These are phyloP conservation scores for Anthracocystis panici-leucophaei DNA, from an alignment of 1,284 basidiomycete genomes.

Conservation along the genomic window DNA sequence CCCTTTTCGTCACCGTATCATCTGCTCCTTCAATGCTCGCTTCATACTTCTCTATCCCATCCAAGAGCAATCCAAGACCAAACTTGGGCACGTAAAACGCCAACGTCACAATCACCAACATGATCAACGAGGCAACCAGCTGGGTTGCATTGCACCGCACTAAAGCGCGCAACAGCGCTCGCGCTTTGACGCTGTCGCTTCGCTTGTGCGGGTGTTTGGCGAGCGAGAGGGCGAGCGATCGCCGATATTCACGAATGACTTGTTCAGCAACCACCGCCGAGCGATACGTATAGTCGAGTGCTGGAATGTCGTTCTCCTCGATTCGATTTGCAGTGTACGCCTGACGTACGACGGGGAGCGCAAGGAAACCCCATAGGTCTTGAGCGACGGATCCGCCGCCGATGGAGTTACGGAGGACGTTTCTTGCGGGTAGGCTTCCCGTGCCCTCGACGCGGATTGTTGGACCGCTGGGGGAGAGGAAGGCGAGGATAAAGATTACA, in stretches of 20 bases:
- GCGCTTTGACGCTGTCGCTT: conserved; percentile 10
- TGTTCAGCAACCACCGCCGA: conserved; percentile 26
- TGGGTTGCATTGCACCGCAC: conserved; percentile 22
- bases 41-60: conserved; percentile 30
- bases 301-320: conserved; percentile 28
- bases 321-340: conserved; percentile 9
- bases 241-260: conserved; percentile 31
- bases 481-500: conserved; percentile 8
- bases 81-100: conserved; percentile 40
- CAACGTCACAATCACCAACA: conserved; percentile 31
- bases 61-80: conserved; percentile 23
- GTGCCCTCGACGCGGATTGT: conserved; percentile 11
- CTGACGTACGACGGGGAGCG: conserved; percentile 16
- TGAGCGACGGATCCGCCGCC: conserved; percentile 32
- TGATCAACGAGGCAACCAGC: background rate
- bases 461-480: conserved; percentile 19
- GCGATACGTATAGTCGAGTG: conserved; percentile 24
- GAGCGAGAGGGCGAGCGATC: conserved; percentile 10
- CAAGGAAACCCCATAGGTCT: conserved; percentile 17
- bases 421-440: background rate
- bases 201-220: conserved; percentile 1
- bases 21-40: background rate
- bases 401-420: conserved; percentile 6
- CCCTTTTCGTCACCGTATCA: conserved; percentile 14
- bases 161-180: conserved; percentile 18